A percentile compares a stretch with the other conserved stretches of the same genome.
phyloP scores from a whole-genome alignment of 116 monocot species.

The Trichopus zeylanicus region DNA sequence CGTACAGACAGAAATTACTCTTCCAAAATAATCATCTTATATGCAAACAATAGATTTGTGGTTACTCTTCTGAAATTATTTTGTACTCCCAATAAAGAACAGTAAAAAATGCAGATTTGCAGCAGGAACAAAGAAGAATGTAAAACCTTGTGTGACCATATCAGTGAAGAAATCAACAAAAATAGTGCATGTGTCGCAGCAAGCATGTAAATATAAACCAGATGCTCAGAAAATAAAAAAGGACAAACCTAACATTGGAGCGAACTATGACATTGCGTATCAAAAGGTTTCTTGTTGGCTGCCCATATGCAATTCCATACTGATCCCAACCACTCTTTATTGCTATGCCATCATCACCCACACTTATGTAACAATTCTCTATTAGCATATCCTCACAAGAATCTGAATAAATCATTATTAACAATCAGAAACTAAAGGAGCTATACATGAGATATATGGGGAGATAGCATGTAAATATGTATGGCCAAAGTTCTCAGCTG shows the following conservation, averaged over 20 bases:
- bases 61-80: no score
- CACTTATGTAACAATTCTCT: constrained; percentile 86
- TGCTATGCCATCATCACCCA: constrained; percentile 92
- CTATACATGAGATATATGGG: neutral
- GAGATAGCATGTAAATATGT: neutral
- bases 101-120: no score
- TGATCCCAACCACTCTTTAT: constrained; percentile 99
- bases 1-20: no score
- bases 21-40: no score
- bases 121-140: no score
- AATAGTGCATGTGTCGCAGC: no score
- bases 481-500: neutral
- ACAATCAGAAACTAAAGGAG: neutral
- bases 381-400: constrained; percentile 80
- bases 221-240: constrained; percentile 3
- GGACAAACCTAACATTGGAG: constrained; percentile 61
- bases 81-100: no score
- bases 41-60: no score
- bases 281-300: constrained; percentile 68
- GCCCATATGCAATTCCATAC: constrained; percentile 82
- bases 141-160: no score
- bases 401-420: constrained; percentile 43
- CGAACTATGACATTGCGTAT: constrained; percentile 82
- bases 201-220: neutral
- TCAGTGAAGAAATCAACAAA: no score